Conservation (phyloP, 305 asterid species). For the Nicotiana rustica region DNA sequence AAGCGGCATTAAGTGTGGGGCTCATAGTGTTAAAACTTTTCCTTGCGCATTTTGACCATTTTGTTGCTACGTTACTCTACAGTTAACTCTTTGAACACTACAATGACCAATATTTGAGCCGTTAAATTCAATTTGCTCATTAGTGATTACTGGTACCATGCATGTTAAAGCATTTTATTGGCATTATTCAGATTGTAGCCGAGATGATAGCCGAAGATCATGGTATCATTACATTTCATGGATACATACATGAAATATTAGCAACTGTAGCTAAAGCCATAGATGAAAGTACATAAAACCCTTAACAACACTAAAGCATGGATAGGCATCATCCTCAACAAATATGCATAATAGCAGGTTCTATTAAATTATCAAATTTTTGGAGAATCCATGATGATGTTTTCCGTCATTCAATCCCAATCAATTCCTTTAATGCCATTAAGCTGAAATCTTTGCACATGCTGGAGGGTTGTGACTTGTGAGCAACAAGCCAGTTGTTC, state of each 20-base stretch:
- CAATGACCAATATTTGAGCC: background rate
- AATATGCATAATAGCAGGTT: background rate
- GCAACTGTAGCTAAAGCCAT: background rate
- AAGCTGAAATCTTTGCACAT: slow-evolving; percentile 5
- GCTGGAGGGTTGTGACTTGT: background rate
- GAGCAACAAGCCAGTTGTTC: slow-evolving; percentile 21
- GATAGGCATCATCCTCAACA: background rate
- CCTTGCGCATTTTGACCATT: background rate
- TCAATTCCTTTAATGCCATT: background rate
- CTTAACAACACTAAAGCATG: background rate
- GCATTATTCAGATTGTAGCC: background rate
- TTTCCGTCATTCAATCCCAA: slow-evolving; percentile 20
- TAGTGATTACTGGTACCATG: background rate
- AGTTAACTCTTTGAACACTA: background rate
- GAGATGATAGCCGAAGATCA: slow-evolving; percentile 5
- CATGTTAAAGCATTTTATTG: background rate
- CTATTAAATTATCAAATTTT: background rate
- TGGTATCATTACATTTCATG: slow-evolving; percentile 8
- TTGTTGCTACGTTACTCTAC: background rate
- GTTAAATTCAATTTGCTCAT: background rate
- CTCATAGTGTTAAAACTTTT: background rate
- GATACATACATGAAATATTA: slow-evolving; percentile 7
- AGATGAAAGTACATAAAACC: slow-evolving; percentile 22
- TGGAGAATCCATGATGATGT: background rate
- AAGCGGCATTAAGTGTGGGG: background rate